Conservation (phyloP, 306 rosid genomes). For the Gillenia trifoliata region DNA sequence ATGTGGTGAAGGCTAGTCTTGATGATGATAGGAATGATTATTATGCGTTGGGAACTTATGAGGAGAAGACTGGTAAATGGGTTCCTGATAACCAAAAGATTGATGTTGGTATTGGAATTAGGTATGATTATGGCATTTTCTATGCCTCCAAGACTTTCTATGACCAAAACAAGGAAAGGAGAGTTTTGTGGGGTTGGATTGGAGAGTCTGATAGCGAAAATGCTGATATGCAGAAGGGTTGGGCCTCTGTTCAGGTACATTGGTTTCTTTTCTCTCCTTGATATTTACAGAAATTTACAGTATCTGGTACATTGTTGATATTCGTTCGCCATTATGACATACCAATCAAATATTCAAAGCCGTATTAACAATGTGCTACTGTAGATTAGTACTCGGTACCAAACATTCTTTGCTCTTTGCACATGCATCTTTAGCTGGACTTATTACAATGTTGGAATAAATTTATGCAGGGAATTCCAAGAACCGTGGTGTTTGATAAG, state of each 20-base stretch:
- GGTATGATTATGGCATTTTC: slow-evolving; percentile 75
- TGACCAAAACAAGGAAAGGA: slow-evolving; percentile 49
- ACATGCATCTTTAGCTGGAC: background rate
- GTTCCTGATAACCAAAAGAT: slow-evolving; percentile 42
- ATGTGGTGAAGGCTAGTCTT: slow-evolving; percentile 71
- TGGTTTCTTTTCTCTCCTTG: too few species aligned
- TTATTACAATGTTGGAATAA: background rate
- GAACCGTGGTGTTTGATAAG: slow-evolving; percentile 57
- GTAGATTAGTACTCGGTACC: background rate
- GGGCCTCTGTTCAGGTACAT: slow-evolving; percentile 81
- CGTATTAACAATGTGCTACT: background rate
- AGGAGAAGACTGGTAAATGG: slow-evolving; percentile 52
- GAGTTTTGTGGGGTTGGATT: slow-evolving; percentile 95
- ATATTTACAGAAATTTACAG: background rate
- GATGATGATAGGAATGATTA: slow-evolving; percentile 76
- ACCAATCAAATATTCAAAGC: too few species aligned
- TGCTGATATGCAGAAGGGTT: slow-evolving; percentile 74
- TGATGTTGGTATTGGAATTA: slow-evolving; percentile 71
- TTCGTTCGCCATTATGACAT: background rate
- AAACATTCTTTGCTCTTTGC: background rate
- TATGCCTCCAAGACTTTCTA: slow-evolving; percentile 83
- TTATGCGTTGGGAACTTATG: slow-evolving; percentile 67
- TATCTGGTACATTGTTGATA: background rate
- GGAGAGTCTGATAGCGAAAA: slow-evolving; percentile 78
- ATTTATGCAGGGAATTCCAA: slow-evolving; percentile 57